phyloP scores from a whole-genome alignment of 2,329 filamentous ascomycete species.

The Cladosporium austrohemisphaericum region DNA sequence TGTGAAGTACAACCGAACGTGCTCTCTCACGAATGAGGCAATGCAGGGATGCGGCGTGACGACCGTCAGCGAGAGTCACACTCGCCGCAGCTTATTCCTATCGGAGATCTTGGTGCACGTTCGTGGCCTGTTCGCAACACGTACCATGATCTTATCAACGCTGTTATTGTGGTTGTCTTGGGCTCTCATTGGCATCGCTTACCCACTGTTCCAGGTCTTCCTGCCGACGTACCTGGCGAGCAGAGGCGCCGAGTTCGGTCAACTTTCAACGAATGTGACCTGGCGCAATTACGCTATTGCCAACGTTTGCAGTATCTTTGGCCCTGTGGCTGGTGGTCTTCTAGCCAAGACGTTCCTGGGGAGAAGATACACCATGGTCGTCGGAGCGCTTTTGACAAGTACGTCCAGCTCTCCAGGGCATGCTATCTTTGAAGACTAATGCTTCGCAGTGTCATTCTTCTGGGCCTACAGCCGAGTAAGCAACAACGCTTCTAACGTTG shows the following conservation, averaged over 20 bases:
- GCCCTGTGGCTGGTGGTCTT: constrained; percentile 64
- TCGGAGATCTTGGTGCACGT: background rate
- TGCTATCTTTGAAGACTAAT: background rate
- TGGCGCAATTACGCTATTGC: constrained; percentile 72
- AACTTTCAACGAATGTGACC: constrained; percentile 52
- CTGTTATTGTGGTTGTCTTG: background rate
- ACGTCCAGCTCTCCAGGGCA: background rate
- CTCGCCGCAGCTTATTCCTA: background rate
- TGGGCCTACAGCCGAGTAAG: background rate
- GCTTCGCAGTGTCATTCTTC: background rate
- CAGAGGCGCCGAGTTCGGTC: constrained; percentile 56
- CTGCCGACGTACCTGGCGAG: constrained; percentile 59
- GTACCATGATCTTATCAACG: background rate
- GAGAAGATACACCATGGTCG: constrained; percentile 53
- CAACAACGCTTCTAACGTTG: background rate
- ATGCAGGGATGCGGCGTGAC: constrained; percentile 15
- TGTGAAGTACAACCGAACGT: constrained; percentile 20
- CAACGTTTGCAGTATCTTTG: constrained; percentile 64
- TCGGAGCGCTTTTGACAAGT: constrained; percentile 60
- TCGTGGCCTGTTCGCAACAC: background rate
- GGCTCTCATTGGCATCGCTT: constrained; percentile 55
- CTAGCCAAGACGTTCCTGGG: constrained; percentile 60
- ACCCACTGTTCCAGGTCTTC: constrained; percentile 73
- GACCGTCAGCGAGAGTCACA: background rate
- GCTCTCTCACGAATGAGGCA: constrained; percentile 20